Base-by-base conservation (phyloP, 768 basidiomycete genomes). In the Russula abietina region DNA sequence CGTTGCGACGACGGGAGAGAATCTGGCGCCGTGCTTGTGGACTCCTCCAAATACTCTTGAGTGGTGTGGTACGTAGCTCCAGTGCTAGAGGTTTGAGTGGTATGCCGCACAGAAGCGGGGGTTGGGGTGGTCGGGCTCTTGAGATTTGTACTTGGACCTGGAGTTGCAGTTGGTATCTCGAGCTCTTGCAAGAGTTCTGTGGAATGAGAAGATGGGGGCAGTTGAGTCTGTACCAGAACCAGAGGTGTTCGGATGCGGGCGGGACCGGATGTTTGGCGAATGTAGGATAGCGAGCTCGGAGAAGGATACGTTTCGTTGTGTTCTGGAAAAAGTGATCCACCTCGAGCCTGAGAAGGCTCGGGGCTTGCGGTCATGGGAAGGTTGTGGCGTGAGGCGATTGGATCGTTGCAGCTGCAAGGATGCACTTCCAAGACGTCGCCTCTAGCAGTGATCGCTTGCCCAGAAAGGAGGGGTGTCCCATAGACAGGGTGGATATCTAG, bases 401-500 rank as follows among this genome's bases (percentile, higher is more conserved):
- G 58, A 9, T 64, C 9, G 32, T 45, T 46, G 41, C 63, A 64
- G 16, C 58, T 36, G 16, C 63, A 64, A n/a, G 53, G 48, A 19
- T 64, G 63, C 1, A 64, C 63, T 14, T 64, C 59, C 24, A 50
- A 39, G 24, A 60, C 48, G 19, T 60, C 33, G 10, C 63, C 63
- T 17, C 36, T 54, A 1, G 58, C 22, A 3, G 33, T 60, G n/a
- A 55, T 56, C 46, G 63, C 54, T 45, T 48, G 48, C 50, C 63
- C 63, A 10, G 58, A 64, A 12, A 64, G 54, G 36, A 64, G 33
- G 19, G 63, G 63, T 7, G 63, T 60, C 30, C 63, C 58, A 24
- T 54, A 60, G 39, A 49, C 45, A 9, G 63, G 58, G 33, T 64
- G 58, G 6, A 60, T 59, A 22, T 49, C 59, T 46, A 64, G 38